Evolutionary conservation across 2,329 filamentous ascomycete genomes (phyloP).

Genomic region (Cucurbitaria berberidis): DNA sequence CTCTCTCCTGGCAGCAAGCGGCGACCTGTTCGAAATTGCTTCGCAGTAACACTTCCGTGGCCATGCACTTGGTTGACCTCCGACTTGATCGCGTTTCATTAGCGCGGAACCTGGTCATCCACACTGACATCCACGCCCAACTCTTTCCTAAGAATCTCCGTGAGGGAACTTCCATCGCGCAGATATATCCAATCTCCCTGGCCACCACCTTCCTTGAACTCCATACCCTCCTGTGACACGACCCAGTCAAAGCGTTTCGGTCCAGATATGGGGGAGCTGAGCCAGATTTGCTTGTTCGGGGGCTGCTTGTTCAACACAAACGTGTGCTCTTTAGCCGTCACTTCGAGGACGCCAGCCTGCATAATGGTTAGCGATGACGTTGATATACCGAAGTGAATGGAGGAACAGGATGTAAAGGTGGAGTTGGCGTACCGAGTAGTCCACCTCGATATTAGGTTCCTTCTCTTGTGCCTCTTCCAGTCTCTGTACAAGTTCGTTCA

Average conservation of each 20-base stretch:
- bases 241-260: slow-evolving; percentile 96
- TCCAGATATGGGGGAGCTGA: slow-evolving; percentile 87
- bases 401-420: not conserved
- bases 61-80: not conserved
- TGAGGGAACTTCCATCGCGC: slow-evolving; percentile 79
- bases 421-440: slow-evolving; percentile 75
- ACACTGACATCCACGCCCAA: slow-evolving; percentile 65
- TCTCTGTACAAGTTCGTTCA: slow-evolving; percentile 64
- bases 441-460: slow-evolving; percentile 79
- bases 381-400: not conserved
- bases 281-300: slow-evolving; percentile 96
- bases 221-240: slow-evolving; percentile 71
- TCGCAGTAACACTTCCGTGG: not conserved
- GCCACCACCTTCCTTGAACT: slow-evolving; percentile 78
- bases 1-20: not conserved
- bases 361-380: slow-evolving; percentile 10
- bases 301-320: slow-evolving; percentile 99
- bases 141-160: slow-evolving; percentile 75
- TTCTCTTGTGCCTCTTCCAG: slow-evolving; percentile 78
- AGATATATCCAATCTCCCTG: slow-evolving; percentile 85
- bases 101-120: slow-evolving; percentile 41
- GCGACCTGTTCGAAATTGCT: not conserved
- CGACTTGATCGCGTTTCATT: not conserved
- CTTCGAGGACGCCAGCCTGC: slow-evolving; percentile 84
- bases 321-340: slow-evolving; percentile 71